Base-by-base conservation (phyloP, 331 rosid species). In the Ulmus americana region DNA sequence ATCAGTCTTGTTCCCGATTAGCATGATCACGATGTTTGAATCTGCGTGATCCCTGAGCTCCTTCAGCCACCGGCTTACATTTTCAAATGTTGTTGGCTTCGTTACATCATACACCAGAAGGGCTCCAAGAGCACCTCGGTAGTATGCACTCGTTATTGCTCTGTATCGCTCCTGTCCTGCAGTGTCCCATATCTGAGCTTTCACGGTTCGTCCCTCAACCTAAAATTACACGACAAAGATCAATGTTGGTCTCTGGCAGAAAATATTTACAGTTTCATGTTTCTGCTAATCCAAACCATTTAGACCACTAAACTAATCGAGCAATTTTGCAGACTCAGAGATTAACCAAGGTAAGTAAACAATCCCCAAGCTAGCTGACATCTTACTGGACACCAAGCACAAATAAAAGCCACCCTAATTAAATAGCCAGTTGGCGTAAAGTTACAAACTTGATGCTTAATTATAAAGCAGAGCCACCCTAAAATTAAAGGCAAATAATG, bases 121-220 rank as follows among this genome's bases (percentile, higher is more conserved):
- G 39, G 96, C 97, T 56, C 95, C 97, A 1, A 91, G 92, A 28
- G 97, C 97, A 7, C 97, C 97, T 0, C 96, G 70, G 42, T 91
- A 91, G 84, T 91, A 91, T 41, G 97, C 97, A 65, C 95, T 86
- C 0, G 96, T 91, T 22, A 88, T 91, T 8, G 97, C 97, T 55
- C 95, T 82, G 76, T 91, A 88, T 6, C 97, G 82, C 77, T 91
- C 97, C 85, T 91, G 97, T 44, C 96, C 96, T 0, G 97, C 97
- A 0, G 96, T 91, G 54, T 91, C 97, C 97, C 97, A 91, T 81
- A 91, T 91, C 67, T 91, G 97, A 73, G 97, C 83, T 67, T 91
- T 91, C 59, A 91, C 85, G 1, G 82, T 91, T 78, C 88, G 81
- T 73, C 95, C 96, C 74, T 91, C 97, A 8, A 91, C 97, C 97